These are phyloP conservation scores for Tetraselmis striata DNA, from an alignment of 139 green algal species.

Conservation along the genomic window DNA sequence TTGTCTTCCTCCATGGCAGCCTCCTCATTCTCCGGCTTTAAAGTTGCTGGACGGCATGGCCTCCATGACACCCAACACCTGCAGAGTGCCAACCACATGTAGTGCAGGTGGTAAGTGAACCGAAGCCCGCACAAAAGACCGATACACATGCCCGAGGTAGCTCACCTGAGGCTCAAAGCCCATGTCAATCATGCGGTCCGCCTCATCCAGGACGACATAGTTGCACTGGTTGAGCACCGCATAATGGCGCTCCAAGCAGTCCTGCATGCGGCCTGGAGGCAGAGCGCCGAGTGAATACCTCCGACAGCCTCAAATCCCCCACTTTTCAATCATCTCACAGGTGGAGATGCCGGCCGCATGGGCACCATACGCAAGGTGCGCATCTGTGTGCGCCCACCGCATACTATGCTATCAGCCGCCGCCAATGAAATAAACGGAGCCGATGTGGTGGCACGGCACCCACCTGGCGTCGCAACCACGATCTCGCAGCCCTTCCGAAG, in stretches of 20 bases:
- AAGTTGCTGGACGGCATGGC: slow-evolving; percentile 86
- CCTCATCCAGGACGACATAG: slow-evolving; percentile 99
- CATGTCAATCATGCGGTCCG: slow-evolving; percentile 98
- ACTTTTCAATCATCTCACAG: slow-evolving; percentile 92
- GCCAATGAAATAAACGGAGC: no score
- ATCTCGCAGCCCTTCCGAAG: slow-evolving; percentile 88
- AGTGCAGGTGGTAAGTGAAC: slow-evolving; percentile 35
- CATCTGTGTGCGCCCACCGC: no score
- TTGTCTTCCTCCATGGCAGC: slow-evolving; percentile 48
- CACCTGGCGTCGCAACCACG: slow-evolving; percentile 88
- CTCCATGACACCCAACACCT: slow-evolving; percentile 83
- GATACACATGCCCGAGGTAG: no score
- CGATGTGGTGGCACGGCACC: not conserved
- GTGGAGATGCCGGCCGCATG: slow-evolving; percentile 85
- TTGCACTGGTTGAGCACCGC: slow-evolving; percentile 98
- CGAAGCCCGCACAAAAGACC: no score
- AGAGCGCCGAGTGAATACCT: slow-evolving; percentile 94
- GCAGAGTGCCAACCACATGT: not conserved
- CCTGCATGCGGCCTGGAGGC: slow-evolving; percentile 88
- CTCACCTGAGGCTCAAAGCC: slow-evolving; percentile 93
- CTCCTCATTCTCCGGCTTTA: slow-evolving; percentile 85
- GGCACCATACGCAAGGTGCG: no score
- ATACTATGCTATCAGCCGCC: no score
- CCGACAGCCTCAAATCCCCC: slow-evolving; percentile 75
- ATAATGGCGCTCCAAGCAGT: slow-evolving; percentile 92